Percentiles rank a stretch among this genome's conserved stretches.
Conservation (phyloP, 257 asterid genomes). For the Fraxinus americana region DNA sequence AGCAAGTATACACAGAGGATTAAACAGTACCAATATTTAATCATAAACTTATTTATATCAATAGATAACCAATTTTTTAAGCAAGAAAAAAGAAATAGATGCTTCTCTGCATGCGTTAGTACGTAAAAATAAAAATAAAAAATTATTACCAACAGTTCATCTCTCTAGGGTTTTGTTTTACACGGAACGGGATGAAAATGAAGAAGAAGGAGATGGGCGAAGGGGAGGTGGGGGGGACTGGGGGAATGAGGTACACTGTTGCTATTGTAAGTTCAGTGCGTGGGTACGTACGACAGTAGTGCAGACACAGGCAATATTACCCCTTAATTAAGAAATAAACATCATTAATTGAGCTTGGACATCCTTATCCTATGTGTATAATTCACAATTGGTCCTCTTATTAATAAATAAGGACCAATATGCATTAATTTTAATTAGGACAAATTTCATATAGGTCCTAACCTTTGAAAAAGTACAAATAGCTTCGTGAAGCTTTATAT, state of each 20-base stretch:
- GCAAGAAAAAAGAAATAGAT: background rate
- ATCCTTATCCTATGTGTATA: too few relatives aligned
- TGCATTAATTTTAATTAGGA: too few relatives aligned
- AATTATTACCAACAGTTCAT: background rate
- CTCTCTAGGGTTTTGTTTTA: constrained; percentile 3
- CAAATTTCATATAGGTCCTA: too few relatives aligned
- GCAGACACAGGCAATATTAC: background rate
- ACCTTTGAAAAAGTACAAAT: too few relatives aligned
- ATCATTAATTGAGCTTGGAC: too few relatives aligned
- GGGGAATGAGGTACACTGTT: background rate
- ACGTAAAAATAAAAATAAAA: background rate
- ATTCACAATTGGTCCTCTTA: too few relatives aligned
- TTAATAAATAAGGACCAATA: too few relatives aligned
- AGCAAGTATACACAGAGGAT: background rate
- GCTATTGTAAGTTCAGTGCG: background rate
- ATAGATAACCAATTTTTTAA: background rate
- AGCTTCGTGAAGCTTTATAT: too few relatives aligned
- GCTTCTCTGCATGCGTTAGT: background rate
- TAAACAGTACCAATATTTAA: background rate
- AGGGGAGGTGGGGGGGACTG: too few relatives aligned
- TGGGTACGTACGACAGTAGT: background rate
- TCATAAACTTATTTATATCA: background rate
- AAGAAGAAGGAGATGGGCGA: background rate
- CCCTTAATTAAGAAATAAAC: background rate
- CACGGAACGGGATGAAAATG: background rate